phyloP scores from a whole-genome alignment of 78 protist genomes.

The Chrysochromulina parva region DNA sequence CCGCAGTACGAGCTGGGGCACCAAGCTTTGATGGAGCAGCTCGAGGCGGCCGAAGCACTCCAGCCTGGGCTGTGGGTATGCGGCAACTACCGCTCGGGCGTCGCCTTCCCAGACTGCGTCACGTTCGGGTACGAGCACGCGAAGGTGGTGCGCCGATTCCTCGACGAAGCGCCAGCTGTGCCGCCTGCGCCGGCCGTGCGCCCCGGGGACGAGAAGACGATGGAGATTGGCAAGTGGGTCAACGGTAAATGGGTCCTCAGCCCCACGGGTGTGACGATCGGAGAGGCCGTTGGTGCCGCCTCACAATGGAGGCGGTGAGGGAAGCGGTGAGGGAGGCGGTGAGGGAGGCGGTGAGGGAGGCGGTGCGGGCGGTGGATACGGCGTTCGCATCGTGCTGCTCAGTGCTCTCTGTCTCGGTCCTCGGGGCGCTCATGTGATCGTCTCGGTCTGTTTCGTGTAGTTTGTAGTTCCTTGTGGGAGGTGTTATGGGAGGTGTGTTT shows the following conservation, averaged over 20 bases:
- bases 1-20: slow-evolving; percentile 46
- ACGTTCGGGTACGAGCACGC: slow-evolving; percentile 12
- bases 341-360: background rate
- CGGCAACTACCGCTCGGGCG: slow-evolving; percentile 43
- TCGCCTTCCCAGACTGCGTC: slow-evolving; percentile 35
- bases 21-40: background rate
- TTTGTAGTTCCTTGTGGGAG: no score
- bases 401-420: no score
- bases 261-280: no score
- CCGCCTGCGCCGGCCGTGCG: no score
- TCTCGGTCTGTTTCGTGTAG: no score
- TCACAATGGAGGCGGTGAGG: background rate
- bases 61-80: background rate
- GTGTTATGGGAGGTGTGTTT: no score
- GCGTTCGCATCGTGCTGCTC: no score
- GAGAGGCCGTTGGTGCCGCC: background rate
- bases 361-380: background rate
- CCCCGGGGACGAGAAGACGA: no score
- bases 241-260: no score
- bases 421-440: no score
- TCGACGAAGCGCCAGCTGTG: background rate
- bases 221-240: no score
- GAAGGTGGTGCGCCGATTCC: background rate
- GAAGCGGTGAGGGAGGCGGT: background rate
- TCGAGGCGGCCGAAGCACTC: background rate